Evolutionary conservation across 805 yeast species (phyloP), one percentile per base, ranked within the genome.

Genomic region (Suhomyces kilbournensis): DNA sequence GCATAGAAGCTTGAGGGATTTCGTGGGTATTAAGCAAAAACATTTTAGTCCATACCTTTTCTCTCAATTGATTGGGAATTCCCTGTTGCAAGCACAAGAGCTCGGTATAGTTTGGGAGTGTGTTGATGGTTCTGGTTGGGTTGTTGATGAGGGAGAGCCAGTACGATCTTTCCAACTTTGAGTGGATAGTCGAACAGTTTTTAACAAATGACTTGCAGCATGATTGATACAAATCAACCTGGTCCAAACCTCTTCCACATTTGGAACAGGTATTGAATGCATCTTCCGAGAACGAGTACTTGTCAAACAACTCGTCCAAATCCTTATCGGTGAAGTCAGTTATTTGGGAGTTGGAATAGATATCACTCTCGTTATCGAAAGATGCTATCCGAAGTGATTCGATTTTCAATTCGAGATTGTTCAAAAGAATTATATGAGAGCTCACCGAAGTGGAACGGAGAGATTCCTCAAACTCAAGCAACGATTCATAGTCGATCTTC

Each of bases 41-140:
- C 48, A 74, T 53, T 50, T 68, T 66, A 28, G 71, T 72, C 84
- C 84, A 79, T 1, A 78, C 64, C n/a, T 71, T 52, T 7, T 72
- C 62, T 54, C 83, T 66, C 25, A 79, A 56, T 49, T 72, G 72
- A 35, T 69, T 66, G 5, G 83, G 83, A 5, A 79, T 65, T 10
- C 81, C 81, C 50, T 70, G 73, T 50, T 72, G 72, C 47, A 75
- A 58, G 43, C 77, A 65, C 54, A 77, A 65, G 53, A 76, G 68
- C 54, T 75, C 72, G 10, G 82, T 72, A 55, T 76, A 79, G 60
- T 75, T 70, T 12, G 84, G 83, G 32, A 79, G 65, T 1, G 79
- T 70, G 42, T 74, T 66, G 40, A 76, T 66, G 25, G 82, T 78
- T 46, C 71, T 71, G 32, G 75, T 68, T 1, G 79, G 80, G 55